Base-by-base conservation (phyloP, 2,329 filamentous ascomycete genomes). In the Rugonectria rugulosa region DNA sequence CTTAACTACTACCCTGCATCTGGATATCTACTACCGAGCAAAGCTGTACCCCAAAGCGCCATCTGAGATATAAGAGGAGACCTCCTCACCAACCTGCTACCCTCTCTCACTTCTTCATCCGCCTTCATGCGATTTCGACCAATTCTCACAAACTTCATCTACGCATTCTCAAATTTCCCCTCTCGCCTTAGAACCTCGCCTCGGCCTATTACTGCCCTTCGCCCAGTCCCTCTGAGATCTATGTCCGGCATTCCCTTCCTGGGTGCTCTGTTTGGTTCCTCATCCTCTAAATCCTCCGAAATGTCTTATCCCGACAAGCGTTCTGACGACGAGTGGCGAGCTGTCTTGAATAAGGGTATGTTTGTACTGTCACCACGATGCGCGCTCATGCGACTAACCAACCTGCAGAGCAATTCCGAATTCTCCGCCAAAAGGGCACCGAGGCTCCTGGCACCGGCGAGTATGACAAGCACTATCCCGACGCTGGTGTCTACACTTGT, bases 401-500 rank as follows among this genome's bases (percentile, higher is more conserved):
- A n/a, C n/a, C n/a, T 32, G 10, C 67, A 97, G 94, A 97, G 70
- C 95, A 99, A 82, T 99, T 98, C 81, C 91, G 91, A 62, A 84
- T 99, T 70, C 86, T 99, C 51, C 89, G 95, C 61, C 80, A 96
- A 73, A 94, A 97, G 74, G 95, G 93, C 67, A 99, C 95, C 40
- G 96, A 99, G 73, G 76, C 85, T 3, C 85, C 94, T 14, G 88
- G 85, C 64, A 87, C 88, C 6, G 93, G 94, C 68, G 86, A 89
- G 73, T 97, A 90, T 73, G 89, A 99, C 79, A 92, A 94, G 73
- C 92, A 97, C 80, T 84, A 88, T 71, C 87, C 92, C 2, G 75
- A 82, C 1, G 71, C 82, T 5, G 96, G 95, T 53, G 84, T 92
- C 50, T 99, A 98, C 79, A 87, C 82, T 40, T 99, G 95, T 76